Evolutionary conservation across 2,329 filamentous ascomycete genomes (phyloP).

Genomic region (Grosmannia serpens): DNA sequence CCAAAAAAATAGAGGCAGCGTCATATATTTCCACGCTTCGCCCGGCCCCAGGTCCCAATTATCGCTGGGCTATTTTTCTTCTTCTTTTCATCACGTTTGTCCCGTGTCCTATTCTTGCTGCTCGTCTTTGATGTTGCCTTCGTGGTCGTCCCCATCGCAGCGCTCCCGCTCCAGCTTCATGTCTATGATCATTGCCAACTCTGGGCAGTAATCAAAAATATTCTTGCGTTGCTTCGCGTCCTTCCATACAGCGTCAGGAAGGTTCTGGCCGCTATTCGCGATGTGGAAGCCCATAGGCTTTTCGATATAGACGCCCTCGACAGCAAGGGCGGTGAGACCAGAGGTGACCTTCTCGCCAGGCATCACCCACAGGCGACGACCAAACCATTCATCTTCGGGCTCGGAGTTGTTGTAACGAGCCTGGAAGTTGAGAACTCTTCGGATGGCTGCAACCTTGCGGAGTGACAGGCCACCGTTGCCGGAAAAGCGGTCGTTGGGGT

Average conservation of each 20-base stretch:
- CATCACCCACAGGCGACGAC: slow-evolving; percentile 32
- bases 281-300: slow-evolving; percentile 45
- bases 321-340: slow-evolving; percentile 29
- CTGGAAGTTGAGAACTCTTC: slow-evolving; percentile 35
- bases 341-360: slow-evolving; percentile 36
- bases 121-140: slow-evolving; percentile 13
- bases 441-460: slow-evolving; percentile 39
- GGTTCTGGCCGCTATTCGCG: slow-evolving; percentile 27
- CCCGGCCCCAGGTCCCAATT: not conserved
- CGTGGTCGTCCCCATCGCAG: slow-evolving; percentile 25
- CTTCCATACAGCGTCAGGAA: slow-evolving; percentile 36
- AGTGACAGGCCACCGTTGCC: slow-evolving; percentile 44
- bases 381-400: slow-evolving; percentile 46
- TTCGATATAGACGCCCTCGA: slow-evolving; percentile 37
- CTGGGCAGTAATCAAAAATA: slow-evolving; percentile 45
- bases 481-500: slow-evolving; percentile 30
- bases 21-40: not conserved
- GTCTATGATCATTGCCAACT: slow-evolving; percentile 41
- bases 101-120: not conserved
- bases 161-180: slow-evolving; percentile 43
- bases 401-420: slow-evolving; percentile 36
- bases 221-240: slow-evolving; percentile 28
- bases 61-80: not conserved
- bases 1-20: not conserved
- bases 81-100: not conserved